Evolutionary conservation across 164 flowering plant genomes (phyloP), one percentile per base, ranked within the genome.

Genomic region (Stephania cephalantha): DNA sequence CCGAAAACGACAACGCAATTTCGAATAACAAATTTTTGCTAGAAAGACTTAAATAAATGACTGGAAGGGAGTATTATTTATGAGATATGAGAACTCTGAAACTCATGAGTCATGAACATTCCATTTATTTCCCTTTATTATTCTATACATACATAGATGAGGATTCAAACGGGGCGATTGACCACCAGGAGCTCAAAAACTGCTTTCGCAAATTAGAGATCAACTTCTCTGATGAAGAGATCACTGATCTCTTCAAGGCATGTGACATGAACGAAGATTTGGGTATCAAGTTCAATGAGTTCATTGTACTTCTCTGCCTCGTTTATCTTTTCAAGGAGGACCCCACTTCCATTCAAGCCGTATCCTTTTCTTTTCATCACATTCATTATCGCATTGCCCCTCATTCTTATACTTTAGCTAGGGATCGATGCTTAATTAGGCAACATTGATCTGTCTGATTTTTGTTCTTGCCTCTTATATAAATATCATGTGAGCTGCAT

Each of bases 251-350:
- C 55, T 95, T 93, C 80, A 80, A 82, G 82, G 98, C 93, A 17
- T 95, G 99, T 78, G 98, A 92, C 82, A 87, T 93, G 53, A 84
- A 84, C 77, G 92, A 85, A 22, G 88, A 87, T 73, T 81, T 81
- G 91, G 92, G 92, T 20, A 91, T 95, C 76, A 86, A 89, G 74
- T 95, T 93, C 84, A 93, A 86, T 79, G 99, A 95, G 81, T 93
- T 95, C 85, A 85, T 95, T 50, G 97, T 95, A 20, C 98, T 95
- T 75, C 91, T 95, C 58, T 93, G 99, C 88, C 95, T 92, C 48
- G 95, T 90, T 74, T 88, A 89, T 82, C 98, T 95, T 84, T 90
- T 95, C 69, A 88, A 90, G 90, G 91, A 91, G 71, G 88, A 87
- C 71, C 87, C 87, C 2, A 31, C 87, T 76, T 83, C 86, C 44